Conservation (phyloP, 2,329 filamentous ascomycete species). For the Calonectria hawksworthii region DNA sequence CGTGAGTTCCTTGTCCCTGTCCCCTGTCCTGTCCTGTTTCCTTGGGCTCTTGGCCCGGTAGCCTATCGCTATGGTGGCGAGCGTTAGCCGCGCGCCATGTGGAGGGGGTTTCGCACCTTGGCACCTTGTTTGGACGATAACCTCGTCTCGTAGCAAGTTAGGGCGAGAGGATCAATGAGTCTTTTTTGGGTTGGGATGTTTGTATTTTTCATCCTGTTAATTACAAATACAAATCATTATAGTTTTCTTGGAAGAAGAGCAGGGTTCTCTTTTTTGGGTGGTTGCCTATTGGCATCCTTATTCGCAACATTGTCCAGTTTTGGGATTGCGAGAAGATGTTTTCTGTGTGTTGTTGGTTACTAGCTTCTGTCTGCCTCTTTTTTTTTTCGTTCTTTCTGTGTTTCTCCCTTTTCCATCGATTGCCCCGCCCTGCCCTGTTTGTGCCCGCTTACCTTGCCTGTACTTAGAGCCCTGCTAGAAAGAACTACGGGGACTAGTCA, state of each 20-base stretch:
- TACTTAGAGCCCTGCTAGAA: background rate
- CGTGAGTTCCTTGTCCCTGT: conserved; percentile 7
- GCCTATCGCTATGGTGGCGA: background rate
- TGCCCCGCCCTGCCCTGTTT: background rate
- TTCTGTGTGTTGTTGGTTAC: background rate
- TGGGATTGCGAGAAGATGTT: background rate
- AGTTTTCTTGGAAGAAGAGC: no score
- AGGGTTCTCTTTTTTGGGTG: background rate
- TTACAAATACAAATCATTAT: background rate
- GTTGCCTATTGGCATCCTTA: background rate
- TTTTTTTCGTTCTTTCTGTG: no score
- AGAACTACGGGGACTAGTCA: background rate
- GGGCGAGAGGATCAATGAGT: background rate
- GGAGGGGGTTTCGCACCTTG: conserved; percentile 7
- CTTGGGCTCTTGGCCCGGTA: background rate
- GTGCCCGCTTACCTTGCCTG: background rate
- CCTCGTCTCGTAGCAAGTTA: background rate
- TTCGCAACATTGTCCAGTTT: background rate
- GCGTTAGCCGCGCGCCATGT: conserved; percentile 14
- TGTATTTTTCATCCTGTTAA: background rate
- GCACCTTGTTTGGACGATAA: background rate
- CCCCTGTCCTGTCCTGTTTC: background rate
- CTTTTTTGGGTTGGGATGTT: background rate
- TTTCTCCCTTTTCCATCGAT: no score
- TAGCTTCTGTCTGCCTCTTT: background rate